Evolutionary conservation across 1,284 basidiomycete genomes (phyloP).

Genomic region (Cerrena zonata): DNA sequence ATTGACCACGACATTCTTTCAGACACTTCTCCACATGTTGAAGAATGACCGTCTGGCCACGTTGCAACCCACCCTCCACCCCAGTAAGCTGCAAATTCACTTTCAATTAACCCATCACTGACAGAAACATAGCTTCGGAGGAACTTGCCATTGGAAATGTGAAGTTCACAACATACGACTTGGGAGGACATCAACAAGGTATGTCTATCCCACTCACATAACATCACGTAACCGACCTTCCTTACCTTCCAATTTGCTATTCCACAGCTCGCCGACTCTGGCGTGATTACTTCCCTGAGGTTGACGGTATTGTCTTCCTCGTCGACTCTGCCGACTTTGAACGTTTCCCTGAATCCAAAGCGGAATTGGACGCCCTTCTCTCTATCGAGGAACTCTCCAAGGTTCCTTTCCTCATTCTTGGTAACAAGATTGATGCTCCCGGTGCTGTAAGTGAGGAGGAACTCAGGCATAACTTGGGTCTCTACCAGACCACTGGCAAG

Average conservation of each 20-base stretch:
- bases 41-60: constrained; percentile 99
- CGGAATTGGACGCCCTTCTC: constrained; percentile 91
- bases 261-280: constrained; percentile 87
- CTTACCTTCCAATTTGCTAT: constrained; percentile 6
- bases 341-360: constrained; percentile 93
- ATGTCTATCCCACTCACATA: constrained; percentile 21
- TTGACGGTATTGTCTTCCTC: constrained; percentile 97
- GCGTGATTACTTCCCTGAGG: constrained; percentile 99
- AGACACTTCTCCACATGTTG: constrained; percentile 99
- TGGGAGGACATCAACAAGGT: constrained; percentile 97
- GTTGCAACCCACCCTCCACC: constrained; percentile 96
- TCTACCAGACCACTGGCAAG: constrained; percentile 99
- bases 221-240: constrained; percentile 7
- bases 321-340: constrained; percentile 96
- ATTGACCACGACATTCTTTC: constrained; percentile 4
- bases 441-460: constrained; percentile 98
- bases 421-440: constrained; percentile 99
- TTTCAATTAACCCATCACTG: constrained; percentile 1
- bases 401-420: constrained; percentile 97
- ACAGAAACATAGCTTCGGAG: constrained; percentile 75
- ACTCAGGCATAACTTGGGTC: constrained; percentile 87
- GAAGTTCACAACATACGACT: constrained; percentile 98
- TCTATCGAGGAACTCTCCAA: constrained; percentile 91
- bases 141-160: constrained; percentile 98
- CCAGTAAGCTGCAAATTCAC: constrained; percentile 59